Evolutionary conservation across 208 protist species (phyloP), one percentile per base, ranked within the genome.

Genomic region (Crithidia mellificae): DNA sequence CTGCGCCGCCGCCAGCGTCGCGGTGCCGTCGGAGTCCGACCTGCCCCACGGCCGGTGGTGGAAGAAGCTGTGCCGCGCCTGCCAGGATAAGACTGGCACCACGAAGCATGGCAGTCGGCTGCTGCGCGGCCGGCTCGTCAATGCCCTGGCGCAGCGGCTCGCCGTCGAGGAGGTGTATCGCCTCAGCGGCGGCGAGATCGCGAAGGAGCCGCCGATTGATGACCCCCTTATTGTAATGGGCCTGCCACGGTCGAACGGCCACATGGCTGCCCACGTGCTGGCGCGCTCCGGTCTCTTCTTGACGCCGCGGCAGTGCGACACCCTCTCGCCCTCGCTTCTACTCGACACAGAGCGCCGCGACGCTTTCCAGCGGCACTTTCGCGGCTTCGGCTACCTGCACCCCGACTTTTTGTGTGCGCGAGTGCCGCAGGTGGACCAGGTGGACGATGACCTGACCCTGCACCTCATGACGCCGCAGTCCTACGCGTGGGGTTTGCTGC

Each of bases 391-490:
- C 2, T 55, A 66, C 24, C 25, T 92, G 27, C 71, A 88, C 66
- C 86, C 85, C 2, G 85, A 93, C 63, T 94, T 93, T 68, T 30
- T 80, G 19, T 94, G 85, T 63, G 86, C 91, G 25, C 78, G 88
- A 20, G 71, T 83, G 36, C 82, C 79, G 20, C 68, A 78, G 50
- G 73, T 59, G 17, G 80, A 78, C 68, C 85, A 90, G 64, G 75
- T 94, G 36, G 91, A 96, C 68, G 88, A 96, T 63, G 91, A 96
- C 73, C 66, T 96, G 15, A 85, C 78, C 2, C 52, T 96, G 46
- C 88, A 96, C 30, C 84, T 94, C 36, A 87, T 93, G 84, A 91
- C 81, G 29, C 91, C 91, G 36, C 84, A 91, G 72, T 94, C 85
- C 9, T 86, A 87, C 69, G 85, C 91, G 27, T 96, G 88, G 89